Evolutionary conservation across 2,329 filamentous ascomycete species (phyloP), one percentile per base, ranked within the genome.

Genomic region (Curvularia eragrostidis): DNA sequence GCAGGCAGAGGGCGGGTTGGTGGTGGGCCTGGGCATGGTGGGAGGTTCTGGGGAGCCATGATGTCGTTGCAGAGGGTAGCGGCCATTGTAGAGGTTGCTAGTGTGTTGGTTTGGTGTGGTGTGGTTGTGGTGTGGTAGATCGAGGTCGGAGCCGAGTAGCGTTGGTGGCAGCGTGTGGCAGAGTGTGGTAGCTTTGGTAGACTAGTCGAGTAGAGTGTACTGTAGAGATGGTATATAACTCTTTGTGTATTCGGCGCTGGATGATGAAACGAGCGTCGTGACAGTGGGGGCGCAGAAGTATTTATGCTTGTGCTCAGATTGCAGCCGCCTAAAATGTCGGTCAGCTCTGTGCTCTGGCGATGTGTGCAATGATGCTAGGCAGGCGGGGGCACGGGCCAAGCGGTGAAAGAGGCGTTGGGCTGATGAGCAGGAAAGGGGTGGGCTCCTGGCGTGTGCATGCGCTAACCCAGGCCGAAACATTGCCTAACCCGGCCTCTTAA

Each of bases 21-120:
- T 69, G 80, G 79, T 61, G 80, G 80, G 54, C 79, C 79, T 39
- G 80, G 80, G 75, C 78, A 80, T 30, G 80, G 80, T 58, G 79
- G 79, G 43, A 81, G 77, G 69, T 78, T 80, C 56, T 78, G 69
- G 48, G 71, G 67, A 56, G 71, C 63, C 74, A 77, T 77, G 64
- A 64, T 70, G 63, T 76, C 73, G 67, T 80, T 71, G 73, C 76
- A 72, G 63, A 68, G 63, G 63, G 68, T 65, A 49, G 70, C 70
- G 60, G 70, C 70, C 71, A 74, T 74, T 75, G 70, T 65, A 54
- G 54, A 55, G 56, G 44, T 54, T 52, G 50, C n/a, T 48, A 43
- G n/a, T 39, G 44, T 46, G 46, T 48, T 26, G 58, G 48, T 50
- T 52, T 54, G 32, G 53, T 51, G 54, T n/a, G n/a, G n/a, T n/a